Conservation (phyloP, 116 monocot genomes). For the Papilionanthe hybrid region DNA sequence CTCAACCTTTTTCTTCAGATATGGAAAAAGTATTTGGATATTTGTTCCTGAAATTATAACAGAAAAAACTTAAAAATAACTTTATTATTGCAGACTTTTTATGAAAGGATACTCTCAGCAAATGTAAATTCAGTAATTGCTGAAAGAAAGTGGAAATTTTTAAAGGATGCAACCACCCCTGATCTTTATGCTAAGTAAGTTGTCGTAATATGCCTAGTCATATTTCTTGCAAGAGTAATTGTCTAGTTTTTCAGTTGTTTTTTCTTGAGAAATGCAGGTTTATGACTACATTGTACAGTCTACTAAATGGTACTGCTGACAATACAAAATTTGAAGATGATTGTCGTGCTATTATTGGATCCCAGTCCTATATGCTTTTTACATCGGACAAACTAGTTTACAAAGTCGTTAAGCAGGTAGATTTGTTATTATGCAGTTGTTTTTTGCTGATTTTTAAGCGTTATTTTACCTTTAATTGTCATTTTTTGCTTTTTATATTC, state of each 20-base stretch:
- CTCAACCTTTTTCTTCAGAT: background rate
- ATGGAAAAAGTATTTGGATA: background rate
- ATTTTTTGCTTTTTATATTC: conserved; percentile 12
- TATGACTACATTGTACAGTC: conserved; percentile 15
- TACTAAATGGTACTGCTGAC: conserved; percentile 31
- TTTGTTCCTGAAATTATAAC: background rate
- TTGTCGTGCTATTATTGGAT: conserved; percentile 77
- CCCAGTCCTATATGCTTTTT: conserved; percentile 88
- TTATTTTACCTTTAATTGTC: background rate
- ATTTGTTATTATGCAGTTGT: conserved; percentile 5
- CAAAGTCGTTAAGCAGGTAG: conserved; percentile 86
- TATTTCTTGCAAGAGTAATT: background rate
- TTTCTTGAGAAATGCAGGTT: conserved; percentile 35
- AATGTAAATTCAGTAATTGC: conserved; percentile 59
- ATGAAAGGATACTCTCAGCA: conserved; percentile 74
- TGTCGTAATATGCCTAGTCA: background rate
- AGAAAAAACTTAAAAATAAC: background rate
- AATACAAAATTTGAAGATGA: conserved; percentile 90
- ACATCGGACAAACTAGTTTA: conserved; percentile 88
- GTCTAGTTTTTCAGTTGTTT: background rate
- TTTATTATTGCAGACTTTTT: conserved; percentile 45
- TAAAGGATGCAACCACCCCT: conserved; percentile 42
- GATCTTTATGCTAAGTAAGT: conserved; percentile 69
- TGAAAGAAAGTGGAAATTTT: conserved; percentile 67
- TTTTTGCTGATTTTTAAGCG: conserved; percentile 9